Evolutionary conservation across 306 rosid species (phyloP).

Genomic region (Lablab purpureus): DNA sequence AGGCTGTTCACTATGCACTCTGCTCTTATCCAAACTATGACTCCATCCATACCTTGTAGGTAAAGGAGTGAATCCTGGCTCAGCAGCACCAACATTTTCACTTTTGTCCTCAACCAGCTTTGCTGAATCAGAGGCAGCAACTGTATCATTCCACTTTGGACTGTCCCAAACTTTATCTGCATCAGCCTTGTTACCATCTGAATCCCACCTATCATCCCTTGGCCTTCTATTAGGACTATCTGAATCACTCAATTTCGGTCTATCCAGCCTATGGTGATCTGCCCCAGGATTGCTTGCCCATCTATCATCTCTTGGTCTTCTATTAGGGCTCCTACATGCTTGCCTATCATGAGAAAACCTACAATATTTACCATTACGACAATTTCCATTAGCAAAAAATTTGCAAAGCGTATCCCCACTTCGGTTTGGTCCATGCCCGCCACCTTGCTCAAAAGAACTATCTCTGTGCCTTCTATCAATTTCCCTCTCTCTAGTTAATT

Average conservation of each 20-base stretch:
- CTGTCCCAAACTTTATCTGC: constrained; percentile 55
- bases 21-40: constrained; percentile 57
- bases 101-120: constrained; percentile 60
- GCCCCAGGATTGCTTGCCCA: constrained; percentile 63
- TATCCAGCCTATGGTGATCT: constrained; percentile 58
- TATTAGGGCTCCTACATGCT: constrained; percentile 69
- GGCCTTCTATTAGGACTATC: constrained; percentile 75
- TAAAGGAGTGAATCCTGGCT: constrained; percentile 58
- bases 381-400: constrained; percentile 84
- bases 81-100: constrained; percentile 56
- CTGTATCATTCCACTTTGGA: constrained; percentile 56
- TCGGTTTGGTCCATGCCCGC: constrained; percentile 64
- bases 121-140: constrained; percentile 51
- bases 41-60: constrained; percentile 59
- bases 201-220: constrained; percentile 66
- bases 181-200: constrained; percentile 54
- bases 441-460: constrained; percentile 69
- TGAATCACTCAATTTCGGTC: constrained; percentile 60
- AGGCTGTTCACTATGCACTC: constrained; percentile 52
- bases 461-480: constrained; percentile 75
- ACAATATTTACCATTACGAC: constrained; percentile 90
- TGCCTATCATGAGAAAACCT: constrained; percentile 87
- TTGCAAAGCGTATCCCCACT: constrained; percentile 73
- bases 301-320: constrained; percentile 70
- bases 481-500: constrained; percentile 72